Base-by-base conservation (phyloP, 768 basidiomycete genomes). In the Fomitopsis serialis region DNA sequence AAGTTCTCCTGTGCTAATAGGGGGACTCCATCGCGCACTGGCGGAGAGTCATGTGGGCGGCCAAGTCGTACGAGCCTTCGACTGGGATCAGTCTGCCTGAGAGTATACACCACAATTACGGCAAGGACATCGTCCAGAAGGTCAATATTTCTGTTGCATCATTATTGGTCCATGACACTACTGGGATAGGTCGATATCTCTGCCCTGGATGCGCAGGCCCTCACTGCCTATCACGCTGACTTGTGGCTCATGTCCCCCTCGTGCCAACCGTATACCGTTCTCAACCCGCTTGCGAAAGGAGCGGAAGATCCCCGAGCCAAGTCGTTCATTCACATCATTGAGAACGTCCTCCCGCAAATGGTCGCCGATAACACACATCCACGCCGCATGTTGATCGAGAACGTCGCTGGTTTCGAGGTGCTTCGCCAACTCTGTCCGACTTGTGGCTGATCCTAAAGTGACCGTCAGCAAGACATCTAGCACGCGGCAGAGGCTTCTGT, bases 391-490 rank as follows among this genome's bases (percentile, higher is more conserved):
- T 74, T 92, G 11, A 72, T 92, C 9, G 90, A 92, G 63, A 92
- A 92, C 59, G 90, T 92, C 3, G 87, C 83, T 10, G 89, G 88
- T 8, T 92, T 92, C 59, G 87, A 89, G 81, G 89, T 88, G 64
- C 23, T 58, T 54, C 3, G n/a, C 22, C 53, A 50, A 47, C 53
- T 48, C 40, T 12, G 21, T 50, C 13, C 3, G 32, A 21, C 27
- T 19, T 48, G 21, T 35, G 19, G 21, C 27, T 22, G 12, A 13
- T 45, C 46, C 53, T 23, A 60, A 50, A 11, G n/a, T 32, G 35
- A 11, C 19, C 50, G 11, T 44, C 17, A 47, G 25, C 11, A 64
- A 92, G 89, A 70, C 72, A 8, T 92, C 89, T 1, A 78, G 66
- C 23, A 89, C 88, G 3, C 78, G 87, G 40, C 65, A 70, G 54